Base-by-base conservation (phyloP, 2,329 filamentous ascomycete genomes). In the Microcyclospora pomicola region DNA sequence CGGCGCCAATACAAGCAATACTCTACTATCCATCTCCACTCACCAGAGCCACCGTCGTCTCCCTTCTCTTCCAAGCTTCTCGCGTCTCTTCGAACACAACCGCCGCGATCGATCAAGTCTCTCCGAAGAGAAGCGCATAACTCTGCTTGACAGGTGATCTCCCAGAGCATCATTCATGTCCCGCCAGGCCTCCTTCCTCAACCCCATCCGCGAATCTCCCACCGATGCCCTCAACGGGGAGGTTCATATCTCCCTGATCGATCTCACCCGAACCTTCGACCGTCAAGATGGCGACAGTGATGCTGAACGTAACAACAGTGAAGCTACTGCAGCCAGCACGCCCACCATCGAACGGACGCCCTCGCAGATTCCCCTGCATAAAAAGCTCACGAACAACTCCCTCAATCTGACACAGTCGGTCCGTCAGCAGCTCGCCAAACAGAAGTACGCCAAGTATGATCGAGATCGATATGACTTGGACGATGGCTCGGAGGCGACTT, bases 181-280 rank as follows among this genome's bases (percentile, higher is more conserved):
- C 41, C 42, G 49, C 36, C 35, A 42, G 16, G 42, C 47, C 11
- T 49, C 46, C 24, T 45, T 52, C 36, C 44, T 45, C 38, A 44
- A 45, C 29, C 42, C 43, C 33, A 35, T 52, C 33, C 48, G 43
- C 36, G 33, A 46, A 44, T 43, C 44, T 34, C 50, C 37, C 38
- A 46, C 41, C 37, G 40, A 36, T n/a, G 41, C 42, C 13, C 31
- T 32, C 15, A 46, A 51, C 40, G 44, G 41, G 36, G 46, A 54
- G 50, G 80, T 83, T 59, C 76, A 78, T 56, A 86, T 87, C 53
- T 62, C 56, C 47, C 72, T 87, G 29, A 66, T 82, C 47, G 78
- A 84, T 56, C 61, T 62, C 35, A 61, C 65, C 27, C 56, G 59
- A 31, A 44, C 44, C 12, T 15, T 33, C 27, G 30, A 31, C 14